Evolutionary conservation across 352 stramenopile genomes (phyloP), one percentile per base, ranked within the genome.

Genomic region (Albugo laibachii): DNA sequence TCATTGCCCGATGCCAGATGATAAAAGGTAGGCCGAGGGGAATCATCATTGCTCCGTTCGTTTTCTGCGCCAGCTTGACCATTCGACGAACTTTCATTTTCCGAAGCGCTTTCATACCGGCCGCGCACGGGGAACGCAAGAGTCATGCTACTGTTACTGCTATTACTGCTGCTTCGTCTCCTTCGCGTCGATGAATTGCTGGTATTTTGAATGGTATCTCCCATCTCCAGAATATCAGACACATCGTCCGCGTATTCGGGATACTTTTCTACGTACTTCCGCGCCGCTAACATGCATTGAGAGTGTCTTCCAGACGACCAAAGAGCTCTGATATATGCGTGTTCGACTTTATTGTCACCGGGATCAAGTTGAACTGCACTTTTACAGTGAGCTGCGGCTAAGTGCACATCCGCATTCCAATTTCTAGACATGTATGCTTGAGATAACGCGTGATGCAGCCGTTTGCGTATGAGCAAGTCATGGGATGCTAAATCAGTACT

Each of bases 351-450:
- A 2, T 56, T 56, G 45, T 83, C 61, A 14, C 57, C 54, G 2
- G 60, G 55, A 36, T 71, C 59, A 1, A 86, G 40, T n/a, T 79
- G 61, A 21, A 84, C 49, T 0, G 74, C 71, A 24, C 62, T 65
- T 34, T 82, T 81, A 52, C 72, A 80, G 21, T 80, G 70, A 20
- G 76, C 57, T 10, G 65, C 58, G 15, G 77, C 60, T 16, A 87
- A 37, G 52, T 82, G 84, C 0, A 45, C 55, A 36, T 87, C 77
- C 21, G 65, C 69, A 45, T 66, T 78, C 77, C 77, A 89, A 2
- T 42, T 53, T 47, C 77, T 58, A 18, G 54, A 59, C 2, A 85
- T 36, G 52, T 87, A 89, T 13, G 74, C 66, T 39, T 82, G 77
- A 0, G 74, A 70, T 37, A 59, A 66, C 34, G 62, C 56, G 41